Conservation (phyloP, 768 basidiomycete species). For the Tulasnella sp. region DNA sequence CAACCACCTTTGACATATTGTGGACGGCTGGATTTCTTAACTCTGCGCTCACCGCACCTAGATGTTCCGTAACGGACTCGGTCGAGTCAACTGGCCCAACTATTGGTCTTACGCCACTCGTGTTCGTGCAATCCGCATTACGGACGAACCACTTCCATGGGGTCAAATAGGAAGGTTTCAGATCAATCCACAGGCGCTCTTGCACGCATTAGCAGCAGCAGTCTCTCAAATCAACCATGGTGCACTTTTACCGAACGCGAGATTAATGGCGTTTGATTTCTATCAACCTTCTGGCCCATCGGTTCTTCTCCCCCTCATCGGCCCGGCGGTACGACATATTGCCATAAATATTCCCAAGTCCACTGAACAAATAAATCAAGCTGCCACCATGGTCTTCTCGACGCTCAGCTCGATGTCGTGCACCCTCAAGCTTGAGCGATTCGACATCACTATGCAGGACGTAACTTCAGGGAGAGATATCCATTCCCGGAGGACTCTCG, state of each 20-base stretch:
- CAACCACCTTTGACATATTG: neutral
- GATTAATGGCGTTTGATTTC: neutral
- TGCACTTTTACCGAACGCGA: neutral
- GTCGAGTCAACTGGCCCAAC: neutral
- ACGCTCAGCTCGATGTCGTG: neutral
- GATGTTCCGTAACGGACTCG: neutral
- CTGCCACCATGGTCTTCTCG: neutral
- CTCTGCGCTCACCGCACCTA: neutral
- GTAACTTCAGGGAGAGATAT: too few relatives aligned
- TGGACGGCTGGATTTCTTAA: neutral
- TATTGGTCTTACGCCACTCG: neutral
- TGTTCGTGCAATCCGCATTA: neutral
- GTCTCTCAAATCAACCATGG: neutral
- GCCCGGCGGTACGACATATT: neutral
- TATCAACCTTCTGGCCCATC: neutral
- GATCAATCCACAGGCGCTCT: neutral
- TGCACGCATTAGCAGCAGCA: neutral
- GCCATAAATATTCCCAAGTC: neutral
- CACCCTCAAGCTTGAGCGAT: neutral
- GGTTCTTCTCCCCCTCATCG: neutral
- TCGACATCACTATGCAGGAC: neutral
- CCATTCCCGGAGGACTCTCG: neutral
- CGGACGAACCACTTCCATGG: neutral
- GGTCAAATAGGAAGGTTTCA: neutral
- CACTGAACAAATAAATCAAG: neutral